Conservation (phyloP, 768 basidiomycete genomes). For the Leccinum variicolor region DNA sequence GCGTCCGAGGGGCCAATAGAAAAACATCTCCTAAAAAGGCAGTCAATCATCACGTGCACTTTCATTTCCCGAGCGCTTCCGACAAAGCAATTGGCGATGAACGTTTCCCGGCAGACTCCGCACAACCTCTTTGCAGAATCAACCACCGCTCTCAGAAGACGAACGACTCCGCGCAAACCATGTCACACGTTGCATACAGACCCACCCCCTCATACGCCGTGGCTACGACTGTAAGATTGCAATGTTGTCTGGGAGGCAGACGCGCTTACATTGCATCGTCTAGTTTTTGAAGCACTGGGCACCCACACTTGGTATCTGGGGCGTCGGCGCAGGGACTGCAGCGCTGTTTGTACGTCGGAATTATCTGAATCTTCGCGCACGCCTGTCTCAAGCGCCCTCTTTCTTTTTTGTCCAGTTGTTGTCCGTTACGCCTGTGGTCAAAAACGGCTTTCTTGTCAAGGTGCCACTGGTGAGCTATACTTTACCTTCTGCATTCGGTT, state of each 20-base stretch:
- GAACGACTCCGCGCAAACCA: conserved; percentile 17
- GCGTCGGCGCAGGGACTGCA: conserved; percentile 61
- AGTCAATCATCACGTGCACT: conserved; percentile 13
- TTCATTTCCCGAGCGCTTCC: conserved; percentile 14
- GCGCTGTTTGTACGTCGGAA: conserved; percentile 54
- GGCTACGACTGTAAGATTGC: conserved; percentile 37
- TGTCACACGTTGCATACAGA: conserved; percentile 44
- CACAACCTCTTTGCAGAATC: not conserved
- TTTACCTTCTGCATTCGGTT: not conserved
- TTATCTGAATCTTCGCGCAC: not conserved
- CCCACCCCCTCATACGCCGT: conserved; percentile 37
- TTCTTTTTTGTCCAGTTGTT: conserved; percentile 49
- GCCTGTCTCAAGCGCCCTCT: not conserved
- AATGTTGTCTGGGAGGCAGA: not conserved
- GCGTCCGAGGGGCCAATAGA: not conserved
- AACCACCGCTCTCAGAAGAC: not conserved
- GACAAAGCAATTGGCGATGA: not conserved
- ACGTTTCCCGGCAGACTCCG: not conserved
- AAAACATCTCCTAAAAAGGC: not conserved
- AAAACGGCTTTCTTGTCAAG: conserved; percentile 68
- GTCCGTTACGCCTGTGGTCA: conserved; percentile 83
- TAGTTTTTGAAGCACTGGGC: conserved; percentile 59
- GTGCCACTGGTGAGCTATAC: conserved; percentile 63
- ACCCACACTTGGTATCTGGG: conserved; percentile 65
- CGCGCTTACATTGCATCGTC: not conserved